Evolutionary conservation across 108 stramenopile species (phyloP), one percentile per base, ranked within the genome.

Genomic region (Cyclotella kingstonii): DNA sequence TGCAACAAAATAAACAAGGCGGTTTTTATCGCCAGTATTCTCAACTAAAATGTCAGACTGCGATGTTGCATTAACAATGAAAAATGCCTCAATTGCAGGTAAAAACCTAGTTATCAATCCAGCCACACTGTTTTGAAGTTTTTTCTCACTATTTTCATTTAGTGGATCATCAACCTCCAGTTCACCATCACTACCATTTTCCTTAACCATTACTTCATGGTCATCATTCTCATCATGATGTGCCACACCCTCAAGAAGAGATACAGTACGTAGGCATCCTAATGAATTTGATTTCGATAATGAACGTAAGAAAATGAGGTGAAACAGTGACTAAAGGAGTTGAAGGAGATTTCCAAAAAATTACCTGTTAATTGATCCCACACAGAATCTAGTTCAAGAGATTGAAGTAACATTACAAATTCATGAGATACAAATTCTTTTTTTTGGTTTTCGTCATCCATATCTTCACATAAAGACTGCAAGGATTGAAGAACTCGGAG

Each of bases 81-180:
- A 97, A 78, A 98, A 98, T 7, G 87, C 80, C 73, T 98, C 95
- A 54, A 98, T 86, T 1, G 91, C 78, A 1, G 97, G 97, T 67
- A 98, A 83, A 68, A 98, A 96, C 48, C 95, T 68, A 5, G 90
- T 89, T 25, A 97, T 72, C 25, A 95, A 54, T 25, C 92, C 93
- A 28, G 90, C 90, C 23, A 91, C 79, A 51, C 85, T 85, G 56
- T 85, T 93, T 45, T 93, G 87, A 15, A 90, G 84, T 67, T 93
- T 91, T 58, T 88, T 89, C 22, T 55, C 63, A 35, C 40, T 65
- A 23, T 60, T 59, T 25, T 22, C 71, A 14, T 67, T 67, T 5
- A 46, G 35, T 27, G 43, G 44, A 23, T 56, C 58, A 27, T 81
- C 64, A 14, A 27, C 49, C 14, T 62, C 65, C 9, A 60, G 70